Conservation (phyloP, 129 eudicot genomes). For the Calendula officinalis region DNA sequence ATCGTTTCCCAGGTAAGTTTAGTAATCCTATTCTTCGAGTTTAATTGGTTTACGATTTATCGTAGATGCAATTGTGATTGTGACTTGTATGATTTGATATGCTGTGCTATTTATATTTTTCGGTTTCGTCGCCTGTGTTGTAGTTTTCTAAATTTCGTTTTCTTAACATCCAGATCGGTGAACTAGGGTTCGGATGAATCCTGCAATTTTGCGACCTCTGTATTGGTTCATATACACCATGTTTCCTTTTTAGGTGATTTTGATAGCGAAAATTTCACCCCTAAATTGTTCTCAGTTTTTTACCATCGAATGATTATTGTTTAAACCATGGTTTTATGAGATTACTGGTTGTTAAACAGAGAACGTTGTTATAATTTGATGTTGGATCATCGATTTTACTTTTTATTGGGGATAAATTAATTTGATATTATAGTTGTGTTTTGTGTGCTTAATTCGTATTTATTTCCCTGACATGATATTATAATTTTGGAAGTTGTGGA, state of each 20-base stretch:
- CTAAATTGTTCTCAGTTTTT: no score
- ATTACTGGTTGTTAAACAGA: neutral
- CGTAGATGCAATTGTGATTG: neutral
- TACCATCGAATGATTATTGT: no score
- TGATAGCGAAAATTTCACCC: neutral
- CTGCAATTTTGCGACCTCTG: neutral
- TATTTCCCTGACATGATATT: constrained; percentile 4
- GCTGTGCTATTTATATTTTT: neutral
- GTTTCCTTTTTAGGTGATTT: neutral
- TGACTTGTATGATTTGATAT: constrained; percentile 4
- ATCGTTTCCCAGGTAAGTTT: constrained; percentile 26
- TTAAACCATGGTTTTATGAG: no score
- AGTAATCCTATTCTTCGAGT: neutral
- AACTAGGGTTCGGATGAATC: neutral
- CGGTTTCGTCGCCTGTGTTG: neutral
- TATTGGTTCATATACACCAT: neutral
- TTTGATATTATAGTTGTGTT: neutral
- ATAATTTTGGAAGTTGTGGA: neutral
- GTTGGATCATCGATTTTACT: neutral
- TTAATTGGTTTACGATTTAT: neutral
- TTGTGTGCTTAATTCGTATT: neutral
- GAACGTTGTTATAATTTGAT: neutral
- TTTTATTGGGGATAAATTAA: neutral
- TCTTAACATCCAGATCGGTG: neutral
- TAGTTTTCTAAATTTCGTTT: no score